These are phyloP conservation scores for Tuber umbilicatum DNA, from an alignment of 495 filamentous ascomycete genomes.

Conservation along the genomic window DNA sequence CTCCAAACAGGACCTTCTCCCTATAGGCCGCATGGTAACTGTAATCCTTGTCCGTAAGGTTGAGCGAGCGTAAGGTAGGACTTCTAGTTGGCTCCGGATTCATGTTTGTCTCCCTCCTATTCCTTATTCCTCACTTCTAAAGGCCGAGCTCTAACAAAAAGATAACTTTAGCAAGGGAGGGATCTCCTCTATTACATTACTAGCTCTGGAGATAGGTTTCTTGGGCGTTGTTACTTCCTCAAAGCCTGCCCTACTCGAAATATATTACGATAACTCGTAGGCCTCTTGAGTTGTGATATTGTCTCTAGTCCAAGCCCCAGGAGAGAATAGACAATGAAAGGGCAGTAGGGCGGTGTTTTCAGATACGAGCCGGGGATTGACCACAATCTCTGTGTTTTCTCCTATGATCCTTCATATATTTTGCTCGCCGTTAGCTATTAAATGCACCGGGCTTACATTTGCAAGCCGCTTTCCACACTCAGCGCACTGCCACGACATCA, in stretches of 20 bases:
- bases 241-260: not conserved
- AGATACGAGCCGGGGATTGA: not conserved
- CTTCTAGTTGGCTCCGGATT: not conserved
- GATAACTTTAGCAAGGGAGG: not conserved
- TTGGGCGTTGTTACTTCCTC: not conserved
- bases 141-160: not conserved
- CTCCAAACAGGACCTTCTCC: no score
- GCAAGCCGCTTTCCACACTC: no score
- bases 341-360: not conserved
- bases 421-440: no score
- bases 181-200: not conserved
- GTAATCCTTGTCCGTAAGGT: no score
- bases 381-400: not conserved
- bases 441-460: no score
- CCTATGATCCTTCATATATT: not conserved
- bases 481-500: no score
- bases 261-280: not conserved
- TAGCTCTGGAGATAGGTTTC: not conserved
- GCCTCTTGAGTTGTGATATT: not conserved
- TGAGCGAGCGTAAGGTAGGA: not conserved
- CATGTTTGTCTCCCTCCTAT: not conserved
- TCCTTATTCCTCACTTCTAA: not conserved
- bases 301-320: not conserved
- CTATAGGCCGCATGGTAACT: no score
- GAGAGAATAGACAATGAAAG: not conserved